Conservation (phyloP, 2,329 filamentous ascomycete species). For the Fusarium cyanostomum region DNA sequence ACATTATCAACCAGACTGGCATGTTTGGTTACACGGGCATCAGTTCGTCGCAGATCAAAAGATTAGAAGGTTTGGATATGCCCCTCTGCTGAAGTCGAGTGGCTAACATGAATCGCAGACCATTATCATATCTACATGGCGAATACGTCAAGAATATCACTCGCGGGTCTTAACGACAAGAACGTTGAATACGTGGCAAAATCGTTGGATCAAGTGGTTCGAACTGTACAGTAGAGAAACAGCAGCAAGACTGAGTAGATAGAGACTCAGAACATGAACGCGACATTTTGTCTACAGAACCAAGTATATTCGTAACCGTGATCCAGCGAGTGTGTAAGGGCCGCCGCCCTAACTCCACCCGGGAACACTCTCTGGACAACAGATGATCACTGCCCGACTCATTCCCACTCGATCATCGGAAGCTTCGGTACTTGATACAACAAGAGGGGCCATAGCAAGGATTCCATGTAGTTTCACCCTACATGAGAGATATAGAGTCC, state of each 20-base stretch:
- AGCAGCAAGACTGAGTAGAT: background rate
- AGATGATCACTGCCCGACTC: background rate
- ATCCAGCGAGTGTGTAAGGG: no score
- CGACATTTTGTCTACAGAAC: no score
- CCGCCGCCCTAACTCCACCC: no score
- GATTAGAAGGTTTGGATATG: slow-evolving; percentile 42
- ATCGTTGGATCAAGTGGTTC: slow-evolving; percentile 29
- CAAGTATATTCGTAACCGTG: no score
- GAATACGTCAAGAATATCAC: slow-evolving; percentile 50
- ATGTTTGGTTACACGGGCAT: slow-evolving; percentile 60
- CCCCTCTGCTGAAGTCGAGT: accelerated
- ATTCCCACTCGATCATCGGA: background rate
- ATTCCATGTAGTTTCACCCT: background rate
- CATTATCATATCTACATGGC: slow-evolving; percentile 53
- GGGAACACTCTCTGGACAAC: background rate
- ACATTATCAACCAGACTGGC: slow-evolving; percentile 50
- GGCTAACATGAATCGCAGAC: slow-evolving; percentile 32
- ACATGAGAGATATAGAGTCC: background rate
- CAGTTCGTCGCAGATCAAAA: slow-evolving; percentile 55
- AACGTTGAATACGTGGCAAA: slow-evolving; percentile 44
- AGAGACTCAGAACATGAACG: background rate
- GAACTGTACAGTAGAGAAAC: background rate
- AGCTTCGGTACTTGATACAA: background rate
- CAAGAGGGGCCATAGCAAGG: background rate
- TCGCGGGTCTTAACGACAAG: slow-evolving; percentile 51